A percentile compares a stretch with the other conserved stretches of the same genome.
These are phyloP conservation scores for Trematosphaeria pertusa DNA, from an alignment of 2,329 filamentous ascomycete species.

Conservation along the genomic window DNA sequence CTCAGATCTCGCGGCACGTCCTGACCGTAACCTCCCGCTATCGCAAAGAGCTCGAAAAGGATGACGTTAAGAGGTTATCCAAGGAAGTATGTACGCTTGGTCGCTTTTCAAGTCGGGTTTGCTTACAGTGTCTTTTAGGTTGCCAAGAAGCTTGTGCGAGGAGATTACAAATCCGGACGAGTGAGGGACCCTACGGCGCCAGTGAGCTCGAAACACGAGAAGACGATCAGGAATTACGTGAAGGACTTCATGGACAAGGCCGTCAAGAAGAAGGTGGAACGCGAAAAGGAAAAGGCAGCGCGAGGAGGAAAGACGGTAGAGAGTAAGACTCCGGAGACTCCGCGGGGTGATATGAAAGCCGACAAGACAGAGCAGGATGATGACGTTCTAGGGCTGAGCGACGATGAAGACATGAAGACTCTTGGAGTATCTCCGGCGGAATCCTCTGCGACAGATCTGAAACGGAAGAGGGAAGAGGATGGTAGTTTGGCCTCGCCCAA, in stretches of 20 bases:
- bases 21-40: conserved; percentile 88
- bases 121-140: conserved; percentile 53
- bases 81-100: conserved; percentile 60
- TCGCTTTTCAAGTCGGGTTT: background rate
- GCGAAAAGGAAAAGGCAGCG: conserved; percentile 65
- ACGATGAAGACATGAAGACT: conserved; percentile 20
- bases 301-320: conserved; percentile 26
- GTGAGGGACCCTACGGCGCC: conserved; percentile 77
- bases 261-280: conserved; percentile 69
- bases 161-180: conserved; percentile 89
- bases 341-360: conserved; percentile 14
- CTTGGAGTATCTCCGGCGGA: conserved; percentile 30
- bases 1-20: conserved; percentile 80
- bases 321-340: conserved; percentile 28
- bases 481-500: conserved; percentile 37
- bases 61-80: conserved; percentile 70
- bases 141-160: conserved; percentile 86
- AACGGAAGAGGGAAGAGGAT: conserved; percentile 48
- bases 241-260: conserved; percentile 88
- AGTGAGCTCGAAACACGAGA: conserved; percentile 78
- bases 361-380: conserved; percentile 22
- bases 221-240: conserved; percentile 83
- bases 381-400: conserved; percentile 26
- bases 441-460: conserved; percentile 36
- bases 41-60: conserved; percentile 83